Evolutionary conservation across 106 monocot genomes (phyloP).

Genomic region (Ottelia alismoides): DNA sequence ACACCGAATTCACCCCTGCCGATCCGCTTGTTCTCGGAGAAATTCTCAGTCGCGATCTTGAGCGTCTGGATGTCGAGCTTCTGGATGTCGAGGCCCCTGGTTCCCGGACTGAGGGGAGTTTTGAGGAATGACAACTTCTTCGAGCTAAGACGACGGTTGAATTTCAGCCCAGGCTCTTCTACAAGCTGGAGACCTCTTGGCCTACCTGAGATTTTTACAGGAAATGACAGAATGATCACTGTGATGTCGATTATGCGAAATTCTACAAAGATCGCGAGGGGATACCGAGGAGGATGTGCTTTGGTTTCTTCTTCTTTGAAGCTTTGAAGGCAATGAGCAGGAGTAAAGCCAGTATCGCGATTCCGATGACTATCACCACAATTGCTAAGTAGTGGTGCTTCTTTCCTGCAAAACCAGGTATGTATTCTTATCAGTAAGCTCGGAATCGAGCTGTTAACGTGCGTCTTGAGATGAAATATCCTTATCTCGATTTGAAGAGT

Average conservation of each 20-base stretch:
- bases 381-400: not conserved
- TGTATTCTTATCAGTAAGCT: no score
- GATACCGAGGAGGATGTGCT: not conserved
- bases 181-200: not conserved
- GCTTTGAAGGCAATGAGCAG: not conserved
- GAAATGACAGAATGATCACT: not conserved
- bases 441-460: no score
- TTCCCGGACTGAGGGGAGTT: not conserved
- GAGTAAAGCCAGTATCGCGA: not conserved
- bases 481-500: no score
- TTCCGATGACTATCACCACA: not conserved
- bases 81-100: not conserved
- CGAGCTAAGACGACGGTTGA: not conserved
- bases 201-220: not conserved
- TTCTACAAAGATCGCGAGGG: not conserved
- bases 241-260: not conserved
- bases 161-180: not conserved
- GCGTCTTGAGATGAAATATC: no score
- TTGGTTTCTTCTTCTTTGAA: not conserved
- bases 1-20: not conserved
- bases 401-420: not conserved
- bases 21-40: not conserved
- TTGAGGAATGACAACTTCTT: not conserved
- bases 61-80: not conserved
- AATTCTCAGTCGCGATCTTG: not conserved